Percentiles rank a stretch among this genome's conserved stretches.
Evolutionary conservation across 345 rosid genomes (phyloP).

Genomic region (Populus tremula): DNA sequence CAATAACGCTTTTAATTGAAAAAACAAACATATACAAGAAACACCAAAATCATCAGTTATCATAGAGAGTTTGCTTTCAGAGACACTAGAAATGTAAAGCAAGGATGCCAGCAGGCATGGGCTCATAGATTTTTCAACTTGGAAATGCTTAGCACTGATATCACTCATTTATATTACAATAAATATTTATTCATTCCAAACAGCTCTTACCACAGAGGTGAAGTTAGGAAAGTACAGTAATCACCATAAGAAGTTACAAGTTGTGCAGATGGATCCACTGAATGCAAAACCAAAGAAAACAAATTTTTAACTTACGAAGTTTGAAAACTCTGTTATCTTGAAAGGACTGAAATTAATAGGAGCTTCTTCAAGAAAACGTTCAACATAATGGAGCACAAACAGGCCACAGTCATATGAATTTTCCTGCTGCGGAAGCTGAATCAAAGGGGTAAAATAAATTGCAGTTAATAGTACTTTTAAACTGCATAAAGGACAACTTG

Average conservation of each 20-base stretch:
- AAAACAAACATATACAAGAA: neutral
- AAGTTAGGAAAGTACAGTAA: neutral
- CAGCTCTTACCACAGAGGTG: neutral
- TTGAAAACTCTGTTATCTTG: constrained; percentile 56
- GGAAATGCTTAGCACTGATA: neutral
- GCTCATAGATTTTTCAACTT: neutral
- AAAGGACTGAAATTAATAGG: constrained; percentile 71
- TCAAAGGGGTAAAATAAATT: constrained; percentile 1
- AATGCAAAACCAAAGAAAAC: neutral
- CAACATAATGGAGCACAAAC: constrained; percentile 91
- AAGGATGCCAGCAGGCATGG: neutral
- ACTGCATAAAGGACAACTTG: neutral
- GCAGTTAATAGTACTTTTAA: neutral
- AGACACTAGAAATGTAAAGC: neutral
- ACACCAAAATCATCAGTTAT: neutral
- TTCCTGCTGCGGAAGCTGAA: constrained; percentile 96
- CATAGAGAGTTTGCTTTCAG: neutral
- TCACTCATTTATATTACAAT: neutral
- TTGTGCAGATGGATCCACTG: neutral
- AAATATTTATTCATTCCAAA: too few relatives aligned
- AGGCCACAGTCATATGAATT: constrained; percentile 93
- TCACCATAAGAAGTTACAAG: neutral
- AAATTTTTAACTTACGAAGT: constrained; percentile 61
- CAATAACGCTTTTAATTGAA: neutral
- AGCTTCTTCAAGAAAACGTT: constrained; percentile 80